Conservation (phyloP, 106 monocot genomes). For the Allium fistulosum region DNA sequence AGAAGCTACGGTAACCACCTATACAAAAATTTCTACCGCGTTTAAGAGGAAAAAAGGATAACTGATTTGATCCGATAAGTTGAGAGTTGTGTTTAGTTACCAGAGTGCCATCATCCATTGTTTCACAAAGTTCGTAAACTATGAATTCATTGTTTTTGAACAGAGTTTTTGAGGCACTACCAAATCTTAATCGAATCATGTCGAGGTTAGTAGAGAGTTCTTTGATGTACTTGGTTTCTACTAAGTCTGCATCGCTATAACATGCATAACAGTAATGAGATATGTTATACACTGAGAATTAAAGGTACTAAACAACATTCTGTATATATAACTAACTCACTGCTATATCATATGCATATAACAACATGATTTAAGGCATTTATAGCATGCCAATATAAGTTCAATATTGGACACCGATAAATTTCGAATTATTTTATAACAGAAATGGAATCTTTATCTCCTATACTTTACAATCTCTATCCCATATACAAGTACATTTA, state of each 20-base stretch:
- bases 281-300: no score
- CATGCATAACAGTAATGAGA: no score
- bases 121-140: constrained; percentile 76
- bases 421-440: neutral
- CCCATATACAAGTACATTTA: neutral
- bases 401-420: no score
- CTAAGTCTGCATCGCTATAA: no score
- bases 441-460: neutral
- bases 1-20: constrained; percentile 91
- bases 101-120: constrained; percentile 87
- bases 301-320: no score
- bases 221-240: no score
- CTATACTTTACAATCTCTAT: neutral
- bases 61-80: neutral
- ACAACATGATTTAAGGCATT: no score
- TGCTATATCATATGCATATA: no score
- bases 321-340: no score
- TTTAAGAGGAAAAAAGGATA: neutral
- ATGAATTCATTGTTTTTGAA: constrained; percentile 84
- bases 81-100: no score
- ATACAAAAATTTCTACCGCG: neutral
- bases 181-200: constrained; percentile 75
- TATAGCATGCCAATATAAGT: no score
- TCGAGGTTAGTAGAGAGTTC: no score
- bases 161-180: constrained; percentile 52